These are phyloP conservation scores for Suillus subaureus DNA, from an alignment of 768 basidiomycete species.

Conservation along the genomic window DNA sequence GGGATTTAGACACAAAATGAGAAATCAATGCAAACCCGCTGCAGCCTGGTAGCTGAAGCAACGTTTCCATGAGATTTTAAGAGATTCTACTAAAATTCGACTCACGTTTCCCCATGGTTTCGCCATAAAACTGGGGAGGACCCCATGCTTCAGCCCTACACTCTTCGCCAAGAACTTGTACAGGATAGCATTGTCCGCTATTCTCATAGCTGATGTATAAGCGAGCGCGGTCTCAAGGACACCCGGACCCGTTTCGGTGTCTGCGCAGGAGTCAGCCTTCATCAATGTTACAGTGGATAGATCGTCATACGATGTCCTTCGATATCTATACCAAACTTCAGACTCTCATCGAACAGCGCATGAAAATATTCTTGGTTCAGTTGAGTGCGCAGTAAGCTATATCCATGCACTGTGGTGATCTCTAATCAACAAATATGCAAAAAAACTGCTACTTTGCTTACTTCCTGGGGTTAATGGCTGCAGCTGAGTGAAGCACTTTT, in stretches of 20 bases:
- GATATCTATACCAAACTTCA: slow-evolving; percentile 73
- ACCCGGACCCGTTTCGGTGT: slow-evolving; percentile 92
- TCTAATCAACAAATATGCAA: background rate
- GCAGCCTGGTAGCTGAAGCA: slow-evolving; percentile 83
- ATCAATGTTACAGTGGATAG: background rate
- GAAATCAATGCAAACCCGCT: slow-evolving; percentile 64
- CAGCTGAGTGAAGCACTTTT: slow-evolving; percentile 78
- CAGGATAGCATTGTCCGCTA: slow-evolving; percentile 90
- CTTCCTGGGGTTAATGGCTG: slow-evolving; percentile 90
- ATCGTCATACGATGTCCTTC: slow-evolving; percentile 79
- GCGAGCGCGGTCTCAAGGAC: slow-evolving; percentile 87
- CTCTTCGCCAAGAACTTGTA: slow-evolving; percentile 95
- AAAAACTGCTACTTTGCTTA: slow-evolving; percentile 42
- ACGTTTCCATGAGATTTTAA: slow-evolving; percentile 12
- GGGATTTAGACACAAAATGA: background rate
- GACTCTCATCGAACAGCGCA: slow-evolving; percentile 78
- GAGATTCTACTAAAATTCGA: background rate
- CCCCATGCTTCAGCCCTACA: slow-evolving; percentile 82
- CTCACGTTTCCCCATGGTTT: slow-evolving; percentile 93
- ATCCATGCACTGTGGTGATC: slow-evolving; percentile 82
- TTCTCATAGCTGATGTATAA: slow-evolving; percentile 74
- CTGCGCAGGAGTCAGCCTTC: slow-evolving; percentile 37
- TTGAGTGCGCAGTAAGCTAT: slow-evolving; percentile 89
- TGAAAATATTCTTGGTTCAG: slow-evolving; percentile 89
- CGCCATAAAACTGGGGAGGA: slow-evolving; percentile 98